A percentile compares a stretch with the other conserved stretches of the same genome.
Evolutionary conservation across 371 early-diverging fungal genomes (phyloP).

Genomic region (Gilbertella persicaria): DNA sequence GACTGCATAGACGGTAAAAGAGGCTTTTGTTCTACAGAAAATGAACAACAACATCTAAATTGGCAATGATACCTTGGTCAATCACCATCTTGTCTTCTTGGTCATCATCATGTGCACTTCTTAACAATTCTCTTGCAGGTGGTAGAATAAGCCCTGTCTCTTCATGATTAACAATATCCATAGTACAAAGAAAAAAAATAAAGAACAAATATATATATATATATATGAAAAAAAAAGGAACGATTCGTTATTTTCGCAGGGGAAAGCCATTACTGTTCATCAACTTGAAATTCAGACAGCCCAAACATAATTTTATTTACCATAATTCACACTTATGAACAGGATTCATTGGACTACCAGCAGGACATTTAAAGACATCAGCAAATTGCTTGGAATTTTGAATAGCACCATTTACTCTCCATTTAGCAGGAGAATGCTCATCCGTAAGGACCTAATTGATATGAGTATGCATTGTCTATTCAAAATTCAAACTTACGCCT

Average conservation of each 20-base stretch:
- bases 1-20: conserved; percentile 9
- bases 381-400: conserved; percentile 66
- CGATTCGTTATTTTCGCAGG: too few relatives aligned
- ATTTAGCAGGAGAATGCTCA: conserved; percentile 55
- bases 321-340: conserved; percentile 51
- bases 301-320: conserved; percentile 28
- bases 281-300: too few relatives aligned
- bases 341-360: conserved; percentile 58
- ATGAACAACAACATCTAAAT: neutral
- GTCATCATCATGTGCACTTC: conserved; percentile 10
- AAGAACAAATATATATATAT: neutral
- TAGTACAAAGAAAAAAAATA: conserved; percentile 6
- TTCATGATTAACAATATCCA: conserved; percentile 2
- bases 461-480: neutral
- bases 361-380: conserved; percentile 61
- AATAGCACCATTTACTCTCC: conserved; percentile 65
- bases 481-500: conserved; percentile 24
- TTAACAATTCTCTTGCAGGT: conserved; percentile 31
- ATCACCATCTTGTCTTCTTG: conserved; percentile 21
- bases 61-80: conserved; percentile 5
- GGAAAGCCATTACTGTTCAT: too few relatives aligned
- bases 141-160: conserved; percentile 21
- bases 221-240: too few relatives aligned
- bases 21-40: neutral
- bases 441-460: conserved; percentile 37